Evolutionary conservation across 2,329 filamentous ascomycete genomes (phyloP).

Genomic region (Beauveria asiatica): DNA sequence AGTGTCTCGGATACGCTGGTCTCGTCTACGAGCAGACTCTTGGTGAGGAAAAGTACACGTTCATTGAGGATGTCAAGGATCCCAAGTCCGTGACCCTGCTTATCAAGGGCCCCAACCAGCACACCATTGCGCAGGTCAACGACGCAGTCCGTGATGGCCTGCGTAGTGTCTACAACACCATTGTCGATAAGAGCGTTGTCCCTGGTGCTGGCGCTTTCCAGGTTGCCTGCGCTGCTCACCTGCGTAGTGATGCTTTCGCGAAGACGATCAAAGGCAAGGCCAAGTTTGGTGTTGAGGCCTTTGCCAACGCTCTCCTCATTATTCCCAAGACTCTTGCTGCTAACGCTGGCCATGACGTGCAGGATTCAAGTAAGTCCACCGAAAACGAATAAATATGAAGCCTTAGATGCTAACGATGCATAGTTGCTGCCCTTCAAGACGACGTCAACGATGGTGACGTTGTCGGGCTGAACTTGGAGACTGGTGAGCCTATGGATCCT

Average conservation of each 20-base stretch:
- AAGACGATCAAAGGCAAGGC: conserved; percentile 96
- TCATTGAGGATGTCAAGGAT: conserved; percentile 97
- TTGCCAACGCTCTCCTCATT: conserved; percentile 86
- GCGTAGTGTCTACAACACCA: conserved; percentile 97
- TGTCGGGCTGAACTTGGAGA: conserved; percentile 77
- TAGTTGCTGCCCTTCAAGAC: conserved; percentile 80
- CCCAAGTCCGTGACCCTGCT: conserved; percentile 95
- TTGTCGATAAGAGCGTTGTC: conserved; percentile 93
- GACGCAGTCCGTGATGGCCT: conserved; percentile 93
- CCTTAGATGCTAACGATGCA: conserved; percentile 13
- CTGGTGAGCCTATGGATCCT: conserved; percentile 91
- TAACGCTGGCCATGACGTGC: conserved; percentile 93
- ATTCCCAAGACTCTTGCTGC: conserved; percentile 97
- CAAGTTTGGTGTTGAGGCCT: conserved; percentile 90
- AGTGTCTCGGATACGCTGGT: conserved; percentile 90
- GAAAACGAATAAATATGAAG: not conserved
- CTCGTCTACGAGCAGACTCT: conserved; percentile 95
- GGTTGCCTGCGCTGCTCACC: conserved; percentile 78
- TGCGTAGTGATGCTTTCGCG: conserved; percentile 77
- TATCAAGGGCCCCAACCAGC: conserved; percentile 95
- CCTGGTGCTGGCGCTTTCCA: conserved; percentile 95
- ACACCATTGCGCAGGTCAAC: conserved; percentile 94
- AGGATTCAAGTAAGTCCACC: conserved; percentile 71
- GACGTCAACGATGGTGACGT: conserved; percentile 76
- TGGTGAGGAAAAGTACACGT: conserved; percentile 98